Evolutionary conservation across 768 basidiomycete species (phyloP).

Genomic region (Calocybe indica): DNA sequence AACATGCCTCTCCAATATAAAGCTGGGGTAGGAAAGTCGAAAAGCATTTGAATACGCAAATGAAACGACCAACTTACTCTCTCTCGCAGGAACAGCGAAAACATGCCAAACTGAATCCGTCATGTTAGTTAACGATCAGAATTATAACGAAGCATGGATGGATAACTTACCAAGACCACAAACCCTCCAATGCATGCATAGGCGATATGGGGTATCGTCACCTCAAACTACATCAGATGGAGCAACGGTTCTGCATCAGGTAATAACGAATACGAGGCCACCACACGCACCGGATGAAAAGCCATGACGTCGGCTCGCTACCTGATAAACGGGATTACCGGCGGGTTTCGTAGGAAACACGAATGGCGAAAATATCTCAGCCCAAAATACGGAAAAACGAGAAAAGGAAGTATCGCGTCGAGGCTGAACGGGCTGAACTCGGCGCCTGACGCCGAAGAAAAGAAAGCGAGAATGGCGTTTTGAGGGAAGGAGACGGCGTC

Average conservation of each 20-base stretch:
- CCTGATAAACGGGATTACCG: conserved; percentile 2
- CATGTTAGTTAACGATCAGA: neutral
- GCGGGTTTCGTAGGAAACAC: conserved; percentile 1
- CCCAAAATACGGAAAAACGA: conserved; percentile 4
- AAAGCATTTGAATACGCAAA: conserved; percentile 3
- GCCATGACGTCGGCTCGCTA: conserved; percentile 30
- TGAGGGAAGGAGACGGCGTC: too few species aligned
- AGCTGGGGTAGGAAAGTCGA: conserved; percentile 32
- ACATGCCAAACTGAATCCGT: conserved; percentile 78
- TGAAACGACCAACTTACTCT: conserved; percentile 37
- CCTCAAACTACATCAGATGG: conserved; percentile 40
- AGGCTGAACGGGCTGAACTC: neutral
- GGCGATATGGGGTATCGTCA: conserved; percentile 65
- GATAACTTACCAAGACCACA: conserved; percentile 60
- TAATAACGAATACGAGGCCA: neutral
- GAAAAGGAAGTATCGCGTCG: conserved; percentile 1
- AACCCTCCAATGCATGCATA: conserved; percentile 81
- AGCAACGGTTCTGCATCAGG: too few species aligned
- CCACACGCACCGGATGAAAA: conserved; percentile 41
- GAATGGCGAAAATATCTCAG: conserved; percentile 16
- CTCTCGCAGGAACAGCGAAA: conserved; percentile 87
- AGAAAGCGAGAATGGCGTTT: too few species aligned
- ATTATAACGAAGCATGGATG: neutral
- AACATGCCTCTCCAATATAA: conserved; percentile 94
- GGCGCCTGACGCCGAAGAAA: too few species aligned